Conservation (phyloP, 495 filamentous ascomycete genomes). For the Penicillium herquei region DNA sequence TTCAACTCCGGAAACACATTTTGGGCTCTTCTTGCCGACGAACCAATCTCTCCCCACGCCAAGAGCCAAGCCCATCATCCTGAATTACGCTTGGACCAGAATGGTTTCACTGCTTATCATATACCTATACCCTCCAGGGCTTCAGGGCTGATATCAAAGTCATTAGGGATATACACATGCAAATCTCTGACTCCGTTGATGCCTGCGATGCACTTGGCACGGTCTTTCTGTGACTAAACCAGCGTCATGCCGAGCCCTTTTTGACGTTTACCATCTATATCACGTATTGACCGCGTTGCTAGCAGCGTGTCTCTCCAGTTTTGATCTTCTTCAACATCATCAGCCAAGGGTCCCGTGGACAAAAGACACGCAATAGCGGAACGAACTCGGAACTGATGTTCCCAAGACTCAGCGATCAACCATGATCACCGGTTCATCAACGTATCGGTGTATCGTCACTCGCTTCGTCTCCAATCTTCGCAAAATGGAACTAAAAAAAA, state of each 20-base stretch:
- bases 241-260: neutral
- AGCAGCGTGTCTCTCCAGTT: neutral
- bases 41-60: slow-evolving; percentile 16
- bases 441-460: too few relatives aligned
- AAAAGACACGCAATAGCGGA: slow-evolving; percentile 1
- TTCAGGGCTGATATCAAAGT: slow-evolving; percentile 1
- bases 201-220: neutral
- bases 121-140: neutral
- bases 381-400: too few relatives aligned
- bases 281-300: neutral
- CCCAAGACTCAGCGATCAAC: neutral
- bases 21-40: slow-evolving; percentile 14
- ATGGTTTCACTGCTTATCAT: slow-evolving; percentile 13
- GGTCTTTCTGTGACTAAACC: neutral
- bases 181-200: neutral
- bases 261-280: too few relatives aligned
- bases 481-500: neutral
- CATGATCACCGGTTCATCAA: too few relatives aligned
- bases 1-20: neutral
- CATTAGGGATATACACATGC: neutral
- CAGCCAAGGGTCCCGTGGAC: neutral
- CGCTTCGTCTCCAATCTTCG: neutral
- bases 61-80: slow-evolving; percentile 19
- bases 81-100: slow-evolving; percentile 8
- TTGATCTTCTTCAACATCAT: neutral